phyloP scores from a whole-genome alignment of 108 stramenopile genomes.

The Skeletonema potamos region DNA sequence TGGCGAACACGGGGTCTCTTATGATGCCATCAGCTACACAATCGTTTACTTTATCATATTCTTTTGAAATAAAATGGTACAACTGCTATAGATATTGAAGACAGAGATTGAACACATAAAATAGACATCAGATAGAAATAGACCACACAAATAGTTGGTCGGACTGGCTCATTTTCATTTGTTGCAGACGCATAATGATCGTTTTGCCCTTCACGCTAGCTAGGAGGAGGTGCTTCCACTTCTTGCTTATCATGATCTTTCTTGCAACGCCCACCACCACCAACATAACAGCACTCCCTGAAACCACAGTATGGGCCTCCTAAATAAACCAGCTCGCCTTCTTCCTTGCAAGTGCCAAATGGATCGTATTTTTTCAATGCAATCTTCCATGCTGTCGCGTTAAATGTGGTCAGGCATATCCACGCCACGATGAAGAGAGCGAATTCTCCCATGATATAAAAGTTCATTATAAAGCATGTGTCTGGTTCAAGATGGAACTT shows the following conservation, averaged over 20 bases:
- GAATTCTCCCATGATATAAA: slow-evolving; percentile 4
- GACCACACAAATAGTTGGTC: too few species aligned
- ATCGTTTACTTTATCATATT: too few species aligned
- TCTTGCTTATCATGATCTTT: background rate
- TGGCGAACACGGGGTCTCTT: too few species aligned
- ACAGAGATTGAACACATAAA: too few species aligned
- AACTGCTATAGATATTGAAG: too few species aligned
- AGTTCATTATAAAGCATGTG: slow-evolving; percentile 9
- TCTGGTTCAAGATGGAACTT: background rate
- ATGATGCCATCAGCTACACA: too few species aligned
- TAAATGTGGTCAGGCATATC: slow-evolving; percentile 9
- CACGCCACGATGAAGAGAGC: slow-evolving; percentile 6
- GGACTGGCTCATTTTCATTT: too few species aligned
- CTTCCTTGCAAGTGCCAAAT: slow-evolving; percentile 5
- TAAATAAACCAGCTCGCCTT: background rate
- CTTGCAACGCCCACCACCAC: background rate
- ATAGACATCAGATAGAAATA: too few species aligned
- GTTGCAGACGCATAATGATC: too few species aligned
- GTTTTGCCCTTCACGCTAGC: too few species aligned
- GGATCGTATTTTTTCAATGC: slow-evolving; percentile 11
- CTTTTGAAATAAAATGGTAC: too few species aligned
- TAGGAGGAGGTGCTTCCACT: too few species aligned
- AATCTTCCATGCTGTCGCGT: slow-evolving; percentile 9
- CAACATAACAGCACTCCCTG: slow-evolving; percentile 1
- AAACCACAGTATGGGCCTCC: slow-evolving; percentile 27